Percentiles rank a stretch among this genome's conserved stretches.
Evolutionary conservation across 441 rosid genomes (phyloP).

Genomic region (Eruca vesicaria): DNA sequence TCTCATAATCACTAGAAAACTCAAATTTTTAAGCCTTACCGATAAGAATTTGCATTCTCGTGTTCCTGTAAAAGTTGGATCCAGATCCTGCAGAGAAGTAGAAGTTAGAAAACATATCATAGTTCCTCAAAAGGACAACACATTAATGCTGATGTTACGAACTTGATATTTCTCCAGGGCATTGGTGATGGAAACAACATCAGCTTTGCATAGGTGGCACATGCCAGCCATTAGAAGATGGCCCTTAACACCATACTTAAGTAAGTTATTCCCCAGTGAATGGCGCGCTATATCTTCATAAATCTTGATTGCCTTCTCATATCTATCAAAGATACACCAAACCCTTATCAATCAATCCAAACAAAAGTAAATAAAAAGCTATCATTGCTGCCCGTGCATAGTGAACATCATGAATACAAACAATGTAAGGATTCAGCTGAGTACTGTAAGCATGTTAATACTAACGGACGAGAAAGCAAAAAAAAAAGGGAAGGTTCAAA

Average conservation of each 20-base stretch:
- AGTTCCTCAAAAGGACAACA: neutral
- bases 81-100: constrained; percentile 69
- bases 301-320: constrained; percentile 82
- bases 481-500: neutral
- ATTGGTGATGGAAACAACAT: constrained; percentile 80
- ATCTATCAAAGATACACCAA: constrained; percentile 49
- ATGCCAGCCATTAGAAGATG: constrained; percentile 98
- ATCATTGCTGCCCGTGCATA: neutral
- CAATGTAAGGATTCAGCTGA: neutral
- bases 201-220: constrained; percentile 94
- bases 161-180: constrained; percentile 96
- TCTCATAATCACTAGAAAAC: neutral
- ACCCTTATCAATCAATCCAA: neutral
- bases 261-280: constrained; percentile 76
- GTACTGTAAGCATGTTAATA: constrained; percentile 1
- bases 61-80: constrained; percentile 94
- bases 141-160: neutral
- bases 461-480: neutral
- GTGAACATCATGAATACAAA: neutral
- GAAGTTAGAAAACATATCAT: constrained; percentile 10
- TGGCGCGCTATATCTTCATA: constrained; percentile 85
- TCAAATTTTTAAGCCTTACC: constrained; percentile 38
- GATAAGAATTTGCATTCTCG: constrained; percentile 70
- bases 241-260: constrained; percentile 97
- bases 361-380: neutral